Base-by-base conservation (phyloP, 2,329 filamentous ascomycete species). In the Uncinocarpus reesii region DNA sequence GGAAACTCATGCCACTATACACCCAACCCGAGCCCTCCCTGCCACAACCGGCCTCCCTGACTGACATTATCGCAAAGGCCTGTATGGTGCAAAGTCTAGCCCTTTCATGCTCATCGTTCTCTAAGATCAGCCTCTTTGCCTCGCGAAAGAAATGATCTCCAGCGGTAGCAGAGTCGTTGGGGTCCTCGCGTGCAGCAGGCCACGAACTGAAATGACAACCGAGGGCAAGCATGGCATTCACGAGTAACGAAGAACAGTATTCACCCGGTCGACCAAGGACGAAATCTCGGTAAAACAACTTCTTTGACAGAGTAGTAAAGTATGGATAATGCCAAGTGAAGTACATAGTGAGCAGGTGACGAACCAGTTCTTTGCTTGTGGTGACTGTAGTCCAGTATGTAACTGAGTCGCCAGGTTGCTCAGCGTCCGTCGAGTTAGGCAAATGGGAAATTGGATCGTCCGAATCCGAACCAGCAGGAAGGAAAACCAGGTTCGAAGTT, bases 281-380 rank as follows among this genome's bases (percentile, higher is more conserved):
- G 58, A 94, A 95, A 62, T 96, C 89, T 35, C 83, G 77, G 61
- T 86, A 89, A 62, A 98, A 96, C 26, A 94, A 71, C 31, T 76
- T 80, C 63, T 86, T 93, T 10, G 89, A 90, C 5, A 96, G 72
- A 0, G 86, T 92, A 3, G 88, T 90, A 64, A 96, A 98, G 67
- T 92, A 96, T 15, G 88, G 83, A 65, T 96, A 96, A 66, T 96
- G 92, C 84, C 90, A 96, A 58, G 82, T 87, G 68, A 96, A 96
- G 68, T 98, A 98, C 86, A 96, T 89, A 60, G 89, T 90, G 62
- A 98, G 79, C 15, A 98, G 78, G 65, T 95, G 90, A 13, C 81
- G 77, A 57, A 95, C 80, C 38, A 95, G 73, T 47, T 84, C 78
- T 20, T 80, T 75, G 62, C 95, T 87, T 43, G 80, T 74, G 1